Evolutionary conservation across 805 yeast genomes (phyloP).

Genomic region (Metschnikowia koreensis): DNA sequence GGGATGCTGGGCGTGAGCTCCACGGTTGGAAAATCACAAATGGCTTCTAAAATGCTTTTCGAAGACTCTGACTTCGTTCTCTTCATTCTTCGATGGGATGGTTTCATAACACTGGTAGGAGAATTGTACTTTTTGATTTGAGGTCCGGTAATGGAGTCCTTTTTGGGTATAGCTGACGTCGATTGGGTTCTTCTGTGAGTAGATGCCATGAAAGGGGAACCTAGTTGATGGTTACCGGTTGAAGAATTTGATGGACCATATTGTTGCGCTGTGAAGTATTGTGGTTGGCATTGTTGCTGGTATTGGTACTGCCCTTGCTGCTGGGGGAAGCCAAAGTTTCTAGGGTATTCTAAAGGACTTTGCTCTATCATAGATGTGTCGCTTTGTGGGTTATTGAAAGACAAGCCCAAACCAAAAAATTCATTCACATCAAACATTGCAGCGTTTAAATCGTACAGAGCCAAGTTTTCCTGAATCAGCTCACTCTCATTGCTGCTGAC

Average conservation of each 20-base stretch:
- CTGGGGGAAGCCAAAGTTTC: background rate
- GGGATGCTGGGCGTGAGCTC: background rate
- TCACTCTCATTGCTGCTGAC: constrained; percentile 7
- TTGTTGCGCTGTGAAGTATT: constrained; percentile 1
- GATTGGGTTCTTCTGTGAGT: constrained; percentile 30
- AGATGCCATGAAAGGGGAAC: background rate
- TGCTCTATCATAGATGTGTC: constrained; percentile 3
- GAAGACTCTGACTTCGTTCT: constrained; percentile 11
- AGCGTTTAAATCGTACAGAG: constrained; percentile 7
- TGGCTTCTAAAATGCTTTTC: background rate
- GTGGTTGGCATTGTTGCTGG: background rate
- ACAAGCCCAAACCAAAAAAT: constrained; percentile 30
- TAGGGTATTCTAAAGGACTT: background rate
- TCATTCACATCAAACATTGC: constrained; percentile 9
- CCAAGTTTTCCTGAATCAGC: background rate
- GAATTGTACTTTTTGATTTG: constrained; percentile 33
- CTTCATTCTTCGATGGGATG: constrained; percentile 12
- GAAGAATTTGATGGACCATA: background rate
- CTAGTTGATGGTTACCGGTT: constrained; percentile 2
- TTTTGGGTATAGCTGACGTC: constrained; percentile 18
- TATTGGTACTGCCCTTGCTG: background rate
- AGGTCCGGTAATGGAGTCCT: constrained; percentile 22
- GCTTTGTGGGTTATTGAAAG: constrained; percentile 16
- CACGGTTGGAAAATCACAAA: background rate
- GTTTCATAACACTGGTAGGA: constrained; percentile 22